Conservation (phyloP, 768 basidiomycete genomes). For the Podaxis mareebaensis region DNA sequence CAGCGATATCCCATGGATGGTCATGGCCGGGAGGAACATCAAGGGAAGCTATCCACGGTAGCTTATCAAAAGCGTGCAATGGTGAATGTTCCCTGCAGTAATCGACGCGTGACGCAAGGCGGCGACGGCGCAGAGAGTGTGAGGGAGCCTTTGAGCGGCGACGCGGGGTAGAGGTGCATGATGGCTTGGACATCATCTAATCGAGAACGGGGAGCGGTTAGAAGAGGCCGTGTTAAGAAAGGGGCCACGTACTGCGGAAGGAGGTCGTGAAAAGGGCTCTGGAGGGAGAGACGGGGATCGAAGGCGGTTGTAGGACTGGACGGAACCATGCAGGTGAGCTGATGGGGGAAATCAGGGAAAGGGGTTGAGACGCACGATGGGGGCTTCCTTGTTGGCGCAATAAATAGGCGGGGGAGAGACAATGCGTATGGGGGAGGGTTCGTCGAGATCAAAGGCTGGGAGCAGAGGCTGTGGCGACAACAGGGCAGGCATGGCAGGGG, state of each 20-base stretch:
- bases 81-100: constrained; percentile 29
- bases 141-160: constrained; percentile 33
- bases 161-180: constrained; percentile 36
- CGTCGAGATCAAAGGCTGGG: constrained; percentile 17
- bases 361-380: neutral
- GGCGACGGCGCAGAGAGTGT: constrained; percentile 30
- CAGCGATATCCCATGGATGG: constrained; percentile 58
- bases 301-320: constrained; percentile 26
- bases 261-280: constrained; percentile 16
- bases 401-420: neutral
- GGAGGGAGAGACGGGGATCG: constrained; percentile 30
- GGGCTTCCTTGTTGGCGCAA: neutral
- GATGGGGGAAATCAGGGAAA: neutral
- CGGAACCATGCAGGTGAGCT: neutral
- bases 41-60: constrained; percentile 68
- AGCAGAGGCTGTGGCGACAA: constrained; percentile 24
- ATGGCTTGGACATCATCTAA: constrained; percentile 20
- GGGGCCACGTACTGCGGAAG: constrained; percentile 18
- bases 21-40: constrained; percentile 44
- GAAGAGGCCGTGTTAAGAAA: constrained; percentile 15
- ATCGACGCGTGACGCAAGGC: constrained; percentile 28
- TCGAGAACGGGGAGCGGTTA: neutral
- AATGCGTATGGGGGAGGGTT: neutral
- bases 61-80: constrained; percentile 52
- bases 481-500: constrained; percentile 23